phyloP scores from a whole-genome alignment of 495 filamentous ascomycete genomes.

The Schizothecium vesticola region DNA sequence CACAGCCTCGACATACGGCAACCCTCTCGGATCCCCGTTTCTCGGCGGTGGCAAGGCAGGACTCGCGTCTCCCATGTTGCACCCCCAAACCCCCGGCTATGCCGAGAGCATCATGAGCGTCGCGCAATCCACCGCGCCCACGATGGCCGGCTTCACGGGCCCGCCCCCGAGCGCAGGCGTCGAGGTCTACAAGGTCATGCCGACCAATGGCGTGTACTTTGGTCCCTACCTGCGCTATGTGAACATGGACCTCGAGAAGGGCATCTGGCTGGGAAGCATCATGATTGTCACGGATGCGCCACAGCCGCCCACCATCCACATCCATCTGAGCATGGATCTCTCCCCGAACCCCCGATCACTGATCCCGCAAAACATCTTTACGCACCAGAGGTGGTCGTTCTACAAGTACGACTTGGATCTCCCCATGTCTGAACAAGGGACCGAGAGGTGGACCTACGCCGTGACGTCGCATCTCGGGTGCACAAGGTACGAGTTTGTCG shows the following conservation, averaged over 20 bases:
- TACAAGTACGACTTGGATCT: constrained; percentile 93
- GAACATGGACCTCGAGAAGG: constrained; percentile 93
- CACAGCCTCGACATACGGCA: constrained; percentile 69
- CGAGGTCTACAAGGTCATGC: constrained; percentile 85
- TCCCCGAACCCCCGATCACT: constrained; percentile 91
- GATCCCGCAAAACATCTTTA: constrained; percentile 74
- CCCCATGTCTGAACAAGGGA: constrained; percentile 74
- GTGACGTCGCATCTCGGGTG: constrained; percentile 96
- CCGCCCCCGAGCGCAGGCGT: constrained; percentile 84
- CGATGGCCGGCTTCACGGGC: constrained; percentile 65
- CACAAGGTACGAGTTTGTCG: constrained; percentile 96
- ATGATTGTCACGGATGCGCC: constrained; percentile 80
- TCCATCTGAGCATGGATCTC: constrained; percentile 85
- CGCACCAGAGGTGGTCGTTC: constrained; percentile 89
- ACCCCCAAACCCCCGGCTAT: constrained; percentile 65
- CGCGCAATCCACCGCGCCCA: constrained; percentile 60
- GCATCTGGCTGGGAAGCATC: constrained; percentile 75
- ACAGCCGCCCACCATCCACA: constrained; percentile 95
- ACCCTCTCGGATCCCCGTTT: constrained; percentile 67
- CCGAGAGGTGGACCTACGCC: constrained; percentile 95
- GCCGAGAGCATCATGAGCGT: constrained; percentile 75
- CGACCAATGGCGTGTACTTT: constrained; percentile 98
- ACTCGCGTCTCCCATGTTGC: constrained; percentile 69
- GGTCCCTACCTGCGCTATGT: constrained; percentile 92
- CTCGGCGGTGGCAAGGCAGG: constrained; percentile 67